phyloP scores from a whole-genome alignment of 345 rosid genomes.

The Sapria himalayana region DNA sequence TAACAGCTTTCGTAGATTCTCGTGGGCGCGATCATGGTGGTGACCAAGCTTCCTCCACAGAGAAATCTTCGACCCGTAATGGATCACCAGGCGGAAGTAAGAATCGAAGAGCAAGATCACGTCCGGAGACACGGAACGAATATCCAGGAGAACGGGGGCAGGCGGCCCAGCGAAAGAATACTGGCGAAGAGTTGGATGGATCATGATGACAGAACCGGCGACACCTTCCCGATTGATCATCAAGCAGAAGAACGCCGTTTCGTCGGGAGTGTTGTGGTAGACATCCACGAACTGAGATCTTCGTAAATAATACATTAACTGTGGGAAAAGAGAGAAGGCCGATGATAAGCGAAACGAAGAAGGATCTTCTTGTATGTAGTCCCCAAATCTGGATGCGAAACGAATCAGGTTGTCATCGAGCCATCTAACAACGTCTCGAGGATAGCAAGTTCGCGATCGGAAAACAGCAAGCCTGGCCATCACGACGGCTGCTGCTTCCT shows the following conservation, averaged over 20 bases:
- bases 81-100: constrained; percentile 70
- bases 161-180: constrained; percentile 94
- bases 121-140: constrained; percentile 51
- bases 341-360: constrained; percentile 72
- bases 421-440: constrained; percentile 83
- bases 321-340: constrained; percentile 83
- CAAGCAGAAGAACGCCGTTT: constrained; percentile 65
- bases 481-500: constrained; percentile 88
- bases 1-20: constrained; percentile 59
- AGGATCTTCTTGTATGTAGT: constrained; percentile 77
- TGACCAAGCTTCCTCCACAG: constrained; percentile 83
- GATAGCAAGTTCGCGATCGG: constrained; percentile 42
- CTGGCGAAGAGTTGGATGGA: constrained; percentile 79
- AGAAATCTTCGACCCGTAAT: constrained; percentile 71
- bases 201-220: constrained; percentile 69
- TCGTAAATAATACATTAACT: constrained; percentile 83
- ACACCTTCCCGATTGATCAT: constrained; percentile 92
- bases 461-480: constrained; percentile 86
- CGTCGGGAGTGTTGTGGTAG: constrained; percentile 74
- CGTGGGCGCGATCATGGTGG: constrained; percentile 63
- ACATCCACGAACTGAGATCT: constrained; percentile 96
- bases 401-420: constrained; percentile 58
- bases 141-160: constrained; percentile 77
- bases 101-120: constrained; percentile 84
- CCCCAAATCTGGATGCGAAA: constrained; percentile 76